Evolutionary conservation across 306 rosid genomes (phyloP).

Genomic region (Pyrus betulifolia): DNA sequence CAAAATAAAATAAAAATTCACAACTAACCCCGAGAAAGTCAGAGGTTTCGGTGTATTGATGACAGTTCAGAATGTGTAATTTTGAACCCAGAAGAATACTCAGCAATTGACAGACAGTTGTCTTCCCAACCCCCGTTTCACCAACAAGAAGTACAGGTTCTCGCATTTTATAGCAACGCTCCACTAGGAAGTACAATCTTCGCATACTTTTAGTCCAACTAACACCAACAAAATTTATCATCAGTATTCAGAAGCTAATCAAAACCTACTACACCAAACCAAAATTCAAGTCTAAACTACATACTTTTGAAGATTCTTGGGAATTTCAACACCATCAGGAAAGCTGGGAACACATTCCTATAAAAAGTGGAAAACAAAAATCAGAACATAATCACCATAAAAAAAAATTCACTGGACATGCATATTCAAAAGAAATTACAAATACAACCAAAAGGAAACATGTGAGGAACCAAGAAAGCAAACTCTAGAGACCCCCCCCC

Average conservation of each 20-base stretch:
- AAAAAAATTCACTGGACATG: neutral
- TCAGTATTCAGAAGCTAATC: neutral
- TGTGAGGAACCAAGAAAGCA: neutral
- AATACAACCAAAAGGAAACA: neutral
- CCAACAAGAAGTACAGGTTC: slow-evolving; percentile 97
- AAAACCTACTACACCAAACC: neutral
- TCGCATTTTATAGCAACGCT: slow-evolving; percentile 57
- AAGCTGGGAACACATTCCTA: slow-evolving; percentile 26
- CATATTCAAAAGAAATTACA: neutral
- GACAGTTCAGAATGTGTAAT: slow-evolving; percentile 82
- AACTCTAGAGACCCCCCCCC: neutral
- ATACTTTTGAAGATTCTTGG: slow-evolving; percentile 44
- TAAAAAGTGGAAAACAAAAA: slow-evolving; percentile 4
- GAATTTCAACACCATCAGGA: slow-evolving; percentile 23
- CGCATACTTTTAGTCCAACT: slow-evolving; percentile 64
- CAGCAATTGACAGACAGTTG: slow-evolving; percentile 86
- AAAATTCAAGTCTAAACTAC: neutral
- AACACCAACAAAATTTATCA: slow-evolving; percentile 36
- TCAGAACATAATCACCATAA: neutral
- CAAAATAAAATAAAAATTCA: slow-evolving; percentile 1
- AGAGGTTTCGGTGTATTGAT: slow-evolving; percentile 90
- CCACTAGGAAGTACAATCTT: slow-evolving; percentile 71
- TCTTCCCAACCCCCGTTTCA: slow-evolving; percentile 98
- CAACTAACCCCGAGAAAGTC: slow-evolving; percentile 91
- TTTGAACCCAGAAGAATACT: slow-evolving; percentile 53